Conservation (phyloP, 768 basidiomycete species). For the Podaxis sp. region DNA sequence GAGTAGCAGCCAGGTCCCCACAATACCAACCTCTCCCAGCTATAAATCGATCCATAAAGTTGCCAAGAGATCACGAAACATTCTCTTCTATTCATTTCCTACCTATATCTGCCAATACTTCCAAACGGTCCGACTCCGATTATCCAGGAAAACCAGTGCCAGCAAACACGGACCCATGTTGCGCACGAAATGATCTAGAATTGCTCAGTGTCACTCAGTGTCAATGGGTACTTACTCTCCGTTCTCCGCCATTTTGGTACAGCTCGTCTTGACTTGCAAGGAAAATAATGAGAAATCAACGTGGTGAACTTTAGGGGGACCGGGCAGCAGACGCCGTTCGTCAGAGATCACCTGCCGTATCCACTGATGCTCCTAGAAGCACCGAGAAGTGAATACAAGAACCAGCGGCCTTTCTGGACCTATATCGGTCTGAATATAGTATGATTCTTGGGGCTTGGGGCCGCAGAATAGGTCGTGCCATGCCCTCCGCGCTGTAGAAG, state of each 20-base stretch:
- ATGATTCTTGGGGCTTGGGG: neutral
- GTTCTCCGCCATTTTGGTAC: neutral
- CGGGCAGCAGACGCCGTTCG: neutral
- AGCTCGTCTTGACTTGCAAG: neutral
- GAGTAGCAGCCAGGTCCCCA: neutral
- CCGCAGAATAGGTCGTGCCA: neutral
- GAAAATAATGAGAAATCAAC: neutral
- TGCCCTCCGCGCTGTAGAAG: neutral
- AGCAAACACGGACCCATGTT: neutral
- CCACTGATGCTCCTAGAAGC: neutral
- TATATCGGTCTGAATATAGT: neutral
- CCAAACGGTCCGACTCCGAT: conserved; percentile 4
- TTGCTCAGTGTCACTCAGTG: neutral
- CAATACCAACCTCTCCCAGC: neutral
- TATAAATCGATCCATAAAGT: neutral
- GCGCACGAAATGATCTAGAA: neutral
- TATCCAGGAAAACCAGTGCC: neutral
- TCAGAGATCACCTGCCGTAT: neutral
- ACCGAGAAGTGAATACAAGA: neutral
- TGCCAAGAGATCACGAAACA: neutral
- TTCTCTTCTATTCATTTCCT: neutral
- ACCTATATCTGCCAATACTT: conserved; percentile 1
- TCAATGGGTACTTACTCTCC: neutral
- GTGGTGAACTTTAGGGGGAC: neutral
- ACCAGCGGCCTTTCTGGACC: neutral